phyloP scores from a whole-genome alignment of 148 eudicot species.

The Fagopyrum tataricum region DNA sequence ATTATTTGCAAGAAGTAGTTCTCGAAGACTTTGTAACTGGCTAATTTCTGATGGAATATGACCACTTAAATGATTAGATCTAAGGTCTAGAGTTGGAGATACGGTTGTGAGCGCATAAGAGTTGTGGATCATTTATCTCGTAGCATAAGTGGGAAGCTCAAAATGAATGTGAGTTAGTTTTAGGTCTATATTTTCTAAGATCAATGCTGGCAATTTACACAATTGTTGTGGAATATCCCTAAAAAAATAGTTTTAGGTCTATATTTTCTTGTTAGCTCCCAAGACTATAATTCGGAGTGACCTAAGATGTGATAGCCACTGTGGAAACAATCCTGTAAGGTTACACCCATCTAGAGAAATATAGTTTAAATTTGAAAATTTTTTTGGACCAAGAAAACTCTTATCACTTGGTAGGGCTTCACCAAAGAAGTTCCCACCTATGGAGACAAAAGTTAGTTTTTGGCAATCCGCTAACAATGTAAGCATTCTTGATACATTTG shows the following conservation, averaged over 20 bases:
- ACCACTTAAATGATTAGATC: too few species aligned
- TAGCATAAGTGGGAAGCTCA: too few species aligned
- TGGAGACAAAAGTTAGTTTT: conserved; percentile 49
- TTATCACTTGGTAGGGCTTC: conserved; percentile 47
- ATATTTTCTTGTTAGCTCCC: conserved; percentile 42
- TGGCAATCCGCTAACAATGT: conserved; percentile 43
- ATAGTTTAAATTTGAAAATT: conserved; percentile 49
- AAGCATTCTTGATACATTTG: too few species aligned
- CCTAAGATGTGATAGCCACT: conserved; percentile 47
- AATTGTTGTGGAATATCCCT: conserved; percentile 47
- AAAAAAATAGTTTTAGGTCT: conserved; percentile 43
- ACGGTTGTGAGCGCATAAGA: too few species aligned
- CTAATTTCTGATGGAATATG: too few species aligned
- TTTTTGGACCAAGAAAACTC: conserved; percentile 27
- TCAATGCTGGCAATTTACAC: conserved; percentile 35
- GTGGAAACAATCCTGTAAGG: conserved; percentile 52
- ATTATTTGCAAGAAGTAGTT: too few species aligned
- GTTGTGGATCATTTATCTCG: too few species aligned
- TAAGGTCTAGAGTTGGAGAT: too few species aligned
- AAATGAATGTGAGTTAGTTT: too few species aligned
- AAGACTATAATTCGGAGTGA: conserved; percentile 57
- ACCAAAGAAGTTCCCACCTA: conserved; percentile 47
- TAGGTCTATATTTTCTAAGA: too few species aligned
- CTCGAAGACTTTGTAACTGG: too few species aligned
- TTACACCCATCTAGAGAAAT: conserved; percentile 67